Evolutionary conservation across 2,329 filamentous ascomycete genomes (phyloP).

Genomic region (Cladosporium sp.): DNA sequence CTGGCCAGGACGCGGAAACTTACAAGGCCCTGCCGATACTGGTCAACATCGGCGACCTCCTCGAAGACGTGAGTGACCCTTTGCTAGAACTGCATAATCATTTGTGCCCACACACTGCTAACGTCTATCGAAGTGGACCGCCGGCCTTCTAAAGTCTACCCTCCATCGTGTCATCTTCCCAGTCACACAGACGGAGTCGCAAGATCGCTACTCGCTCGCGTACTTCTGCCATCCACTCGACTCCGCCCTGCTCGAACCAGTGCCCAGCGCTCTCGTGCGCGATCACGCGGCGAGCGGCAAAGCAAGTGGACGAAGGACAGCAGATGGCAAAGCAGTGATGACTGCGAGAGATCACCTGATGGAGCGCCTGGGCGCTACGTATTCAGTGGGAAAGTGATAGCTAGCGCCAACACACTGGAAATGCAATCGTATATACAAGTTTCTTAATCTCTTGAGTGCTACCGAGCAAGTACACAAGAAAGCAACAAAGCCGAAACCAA

Average conservation of each 20-base stretch:
- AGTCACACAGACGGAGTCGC: constrained; percentile 36
- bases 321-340: constrained; percentile 47
- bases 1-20: not conserved
- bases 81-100: not conserved
- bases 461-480: not conserved
- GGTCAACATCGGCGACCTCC: constrained; percentile 69
- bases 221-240: constrained; percentile 66
- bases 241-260: constrained; percentile 53
- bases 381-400: constrained; percentile 42
- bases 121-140: constrained; percentile 66
- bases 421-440: not conserved
- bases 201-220: constrained; percentile 59
- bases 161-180: constrained; percentile 85
- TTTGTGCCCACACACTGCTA: not conserved
- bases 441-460: not conserved
- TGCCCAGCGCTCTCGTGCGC: constrained; percentile 55
- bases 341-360: constrained; percentile 62
- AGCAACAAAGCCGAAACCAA: not conserved
- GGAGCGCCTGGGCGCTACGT: constrained; percentile 59
- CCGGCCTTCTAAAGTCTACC: constrained; percentile 80
- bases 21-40: constrained; percentile 56
- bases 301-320: constrained; percentile 30
- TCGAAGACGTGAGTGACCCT: constrained; percentile 58
- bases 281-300: constrained; percentile 33
- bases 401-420: not conserved